These are phyloP conservation scores for Calocybe indica DNA, from an alignment of 768 basidiomycete genomes.

Conservation along the genomic window DNA sequence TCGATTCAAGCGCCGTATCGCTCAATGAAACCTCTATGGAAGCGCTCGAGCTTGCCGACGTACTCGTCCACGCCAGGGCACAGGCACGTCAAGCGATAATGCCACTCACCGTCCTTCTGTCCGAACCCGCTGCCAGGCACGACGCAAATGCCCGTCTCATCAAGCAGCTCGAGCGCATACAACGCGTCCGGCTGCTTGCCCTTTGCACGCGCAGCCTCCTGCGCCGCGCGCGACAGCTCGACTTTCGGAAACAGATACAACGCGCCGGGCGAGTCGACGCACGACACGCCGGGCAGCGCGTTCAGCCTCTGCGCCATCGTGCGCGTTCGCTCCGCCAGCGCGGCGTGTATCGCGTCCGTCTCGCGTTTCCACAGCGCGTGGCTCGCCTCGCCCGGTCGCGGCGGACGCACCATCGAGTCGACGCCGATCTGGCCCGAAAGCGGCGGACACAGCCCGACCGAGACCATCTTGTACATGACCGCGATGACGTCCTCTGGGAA, in stretches of 20 bases:
- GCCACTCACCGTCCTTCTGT: slow-evolving; percentile 84
- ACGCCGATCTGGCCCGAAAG: slow-evolving; percentile 90
- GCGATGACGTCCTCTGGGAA: slow-evolving; percentile 71
- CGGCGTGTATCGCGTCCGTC: slow-evolving; percentile 72
- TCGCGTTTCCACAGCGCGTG: slow-evolving; percentile 81
- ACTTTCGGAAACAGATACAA: slow-evolving; percentile 92
- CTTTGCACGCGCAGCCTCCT: slow-evolving; percentile 60
- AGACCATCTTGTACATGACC: slow-evolving; percentile 95
- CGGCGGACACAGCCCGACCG: slow-evolving; percentile 85
- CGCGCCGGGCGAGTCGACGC: slow-evolving; percentile 86
- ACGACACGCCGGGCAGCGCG: slow-evolving; percentile 79
- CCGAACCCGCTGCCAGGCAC: slow-evolving; percentile 95
- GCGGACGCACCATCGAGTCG: slow-evolving; percentile 91
- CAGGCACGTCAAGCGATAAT: slow-evolving; percentile 89
- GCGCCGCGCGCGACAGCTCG: slow-evolving; percentile 63
- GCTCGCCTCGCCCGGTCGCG: slow-evolving; percentile 66
- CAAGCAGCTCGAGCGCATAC: slow-evolving; percentile 80
- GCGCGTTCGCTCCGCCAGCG: slow-evolving; percentile 62
- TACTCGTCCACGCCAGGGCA: slow-evolving; percentile 95
- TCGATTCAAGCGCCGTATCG: slow-evolving; percentile 11
- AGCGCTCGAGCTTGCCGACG: slow-evolving; percentile 69
- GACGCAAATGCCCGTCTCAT: slow-evolving; percentile 88
- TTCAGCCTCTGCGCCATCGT: slow-evolving; percentile 80
- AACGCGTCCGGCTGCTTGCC: slow-evolving; percentile 86
- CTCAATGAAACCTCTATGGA: slow-evolving; percentile 27